Percentiles rank a stretch among this genome's conserved stretches.
These are phyloP conservation scores for Brassica rapa DNA, from an alignment of 345 rosid genomes.

Conservation along the genomic window DNA sequence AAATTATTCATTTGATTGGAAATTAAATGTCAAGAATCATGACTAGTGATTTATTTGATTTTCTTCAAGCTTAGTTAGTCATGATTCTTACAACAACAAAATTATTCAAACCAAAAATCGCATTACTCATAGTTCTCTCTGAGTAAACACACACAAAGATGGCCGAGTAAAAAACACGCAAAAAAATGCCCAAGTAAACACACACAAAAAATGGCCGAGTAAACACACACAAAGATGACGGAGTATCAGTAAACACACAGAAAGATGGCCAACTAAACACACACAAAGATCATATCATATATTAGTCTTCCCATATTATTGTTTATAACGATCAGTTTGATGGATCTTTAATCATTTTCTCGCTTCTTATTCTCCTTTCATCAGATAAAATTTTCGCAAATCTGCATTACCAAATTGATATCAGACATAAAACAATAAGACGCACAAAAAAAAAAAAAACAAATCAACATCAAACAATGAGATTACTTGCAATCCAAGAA, in stretches of 20 bases:
- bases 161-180: neutral
- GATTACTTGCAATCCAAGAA: neutral
- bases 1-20: neutral
- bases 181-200: neutral
- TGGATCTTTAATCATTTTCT: constrained; percentile 7
- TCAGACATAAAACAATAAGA: neutral
- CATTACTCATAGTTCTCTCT: neutral
- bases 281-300: neutral
- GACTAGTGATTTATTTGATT: neutral
- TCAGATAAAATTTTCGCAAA: constrained; percentile 54
- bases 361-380: constrained; percentile 39
- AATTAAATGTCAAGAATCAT: neutral
- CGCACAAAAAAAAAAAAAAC: neutral
- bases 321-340: constrained; percentile 11
- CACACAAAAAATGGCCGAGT: neutral
- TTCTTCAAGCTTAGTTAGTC: neutral
- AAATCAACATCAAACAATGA: neutral
- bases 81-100: neutral
- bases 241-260: too few species aligned
- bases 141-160: neutral
- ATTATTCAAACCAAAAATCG: neutral
- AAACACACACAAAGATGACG: neutral
- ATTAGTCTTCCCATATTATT: neutral
- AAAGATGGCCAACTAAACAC: neutral
- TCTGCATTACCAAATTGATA: constrained; percentile 35